Conservation (phyloP, 2,329 filamentous ascomycete genomes). For the Colletotrichum musicola region DNA sequence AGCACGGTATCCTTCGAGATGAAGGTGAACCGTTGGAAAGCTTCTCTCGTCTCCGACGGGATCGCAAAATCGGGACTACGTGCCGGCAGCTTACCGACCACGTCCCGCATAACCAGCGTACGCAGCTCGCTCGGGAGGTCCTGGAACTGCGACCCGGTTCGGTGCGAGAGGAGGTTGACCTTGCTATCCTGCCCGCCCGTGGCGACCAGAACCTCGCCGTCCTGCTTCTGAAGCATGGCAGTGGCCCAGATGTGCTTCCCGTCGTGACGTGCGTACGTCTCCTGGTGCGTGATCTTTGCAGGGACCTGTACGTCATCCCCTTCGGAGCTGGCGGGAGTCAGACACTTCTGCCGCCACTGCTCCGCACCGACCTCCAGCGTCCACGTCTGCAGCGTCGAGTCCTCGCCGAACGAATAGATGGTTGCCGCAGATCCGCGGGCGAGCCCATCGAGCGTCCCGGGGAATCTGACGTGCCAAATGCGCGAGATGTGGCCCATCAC, state of each 20-base stretch:
- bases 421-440: slow-evolving; percentile 51
- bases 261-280: slow-evolving; percentile 74
- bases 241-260: slow-evolving; percentile 95
- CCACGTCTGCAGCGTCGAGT: slow-evolving; percentile 83
- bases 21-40: slow-evolving; percentile 74
- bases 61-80: slow-evolving; percentile 47
- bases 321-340: slow-evolving; percentile 20
- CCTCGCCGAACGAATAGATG: slow-evolving; percentile 86
- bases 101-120: slow-evolving; percentile 50
- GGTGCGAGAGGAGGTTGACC: slow-evolving; percentile 61
- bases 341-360: slow-evolving; percentile 27
- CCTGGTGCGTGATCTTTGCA: slow-evolving; percentile 62
- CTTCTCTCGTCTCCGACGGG: slow-evolving; percentile 49
- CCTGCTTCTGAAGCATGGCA: slow-evolving; percentile 54
- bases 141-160: neutral
- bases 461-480: slow-evolving; percentile 88
- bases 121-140: slow-evolving; percentile 35
- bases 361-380: slow-evolving; percentile 57
- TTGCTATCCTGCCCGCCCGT: slow-evolving; percentile 90
- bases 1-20: slow-evolving; percentile 66
- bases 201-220: slow-evolving; percentile 61
- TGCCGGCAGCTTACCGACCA: slow-evolving; percentile 43
- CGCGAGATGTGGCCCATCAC: slow-evolving; percentile 89
- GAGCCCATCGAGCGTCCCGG: slow-evolving; percentile 46
- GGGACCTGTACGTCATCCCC: slow-evolving; percentile 10